Evolutionary conservation across 345 rosid species (phyloP).

Genomic region (Trapa incisa): DNA sequence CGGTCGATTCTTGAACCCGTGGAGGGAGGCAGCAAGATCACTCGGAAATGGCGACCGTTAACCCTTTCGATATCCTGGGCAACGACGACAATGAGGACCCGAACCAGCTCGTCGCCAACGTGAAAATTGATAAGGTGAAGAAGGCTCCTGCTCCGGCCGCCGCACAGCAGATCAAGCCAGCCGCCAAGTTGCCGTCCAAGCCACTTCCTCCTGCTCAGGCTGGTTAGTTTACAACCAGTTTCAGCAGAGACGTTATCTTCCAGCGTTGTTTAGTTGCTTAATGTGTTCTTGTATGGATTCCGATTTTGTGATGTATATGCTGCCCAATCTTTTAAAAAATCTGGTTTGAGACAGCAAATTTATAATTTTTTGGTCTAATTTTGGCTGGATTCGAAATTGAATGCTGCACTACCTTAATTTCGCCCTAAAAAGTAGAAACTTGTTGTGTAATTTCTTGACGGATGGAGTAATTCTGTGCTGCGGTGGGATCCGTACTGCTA

Average conservation of each 20-base stretch:
- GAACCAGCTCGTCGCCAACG: constrained; percentile 35
- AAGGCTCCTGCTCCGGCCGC: constrained; percentile 21
- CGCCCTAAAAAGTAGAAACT: not conserved
- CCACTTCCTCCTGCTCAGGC: constrained; percentile 74
- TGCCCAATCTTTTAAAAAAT: constrained; percentile 8
- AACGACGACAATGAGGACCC: constrained; percentile 83
- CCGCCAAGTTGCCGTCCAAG: constrained; percentile 62
- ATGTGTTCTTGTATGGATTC: constrained; percentile 5
- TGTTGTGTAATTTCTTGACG: not conserved
- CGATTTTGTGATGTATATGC: not conserved
- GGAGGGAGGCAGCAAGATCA: not conserved
- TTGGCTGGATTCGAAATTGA: too few species aligned
- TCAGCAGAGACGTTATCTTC: too few species aligned
- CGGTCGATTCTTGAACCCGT: not conserved
- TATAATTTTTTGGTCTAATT: too few species aligned
- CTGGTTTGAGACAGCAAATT: not conserved
- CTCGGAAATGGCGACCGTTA: constrained; percentile 40
- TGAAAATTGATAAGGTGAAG: constrained; percentile 50
- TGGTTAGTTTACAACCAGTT: constrained; percentile 28
- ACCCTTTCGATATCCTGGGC: constrained; percentile 82
- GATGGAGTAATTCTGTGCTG: not conserved
- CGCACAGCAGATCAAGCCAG: constrained; percentile 36
- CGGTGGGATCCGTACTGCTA: too few species aligned
- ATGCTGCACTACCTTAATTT: not conserved
- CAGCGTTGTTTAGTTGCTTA: too few species aligned